Evolutionary conservation across 75 land plant species (phyloP).

Genomic region (Larix kaempferi): DNA sequence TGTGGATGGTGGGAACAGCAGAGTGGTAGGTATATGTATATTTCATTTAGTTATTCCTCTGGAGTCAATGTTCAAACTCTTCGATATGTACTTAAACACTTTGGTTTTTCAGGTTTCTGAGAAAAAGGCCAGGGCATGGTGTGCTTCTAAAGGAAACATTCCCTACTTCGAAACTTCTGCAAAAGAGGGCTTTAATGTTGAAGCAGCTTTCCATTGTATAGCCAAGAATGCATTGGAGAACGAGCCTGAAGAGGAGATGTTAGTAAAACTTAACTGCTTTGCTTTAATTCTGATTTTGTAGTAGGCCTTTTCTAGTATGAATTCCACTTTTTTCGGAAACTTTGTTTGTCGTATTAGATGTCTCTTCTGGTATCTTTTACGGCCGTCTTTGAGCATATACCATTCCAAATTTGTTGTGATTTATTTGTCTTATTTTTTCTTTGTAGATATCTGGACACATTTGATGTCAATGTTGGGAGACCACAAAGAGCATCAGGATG

Average conservation of each 20-base stretch:
- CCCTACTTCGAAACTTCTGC: constrained; percentile 83
- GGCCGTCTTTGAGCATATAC: neutral
- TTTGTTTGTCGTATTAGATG: neutral
- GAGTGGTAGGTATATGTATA: constrained; percentile 46
- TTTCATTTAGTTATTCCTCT: neutral
- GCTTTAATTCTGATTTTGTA: neutral
- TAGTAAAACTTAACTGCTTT: constrained; percentile 18
- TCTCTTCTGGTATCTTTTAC: neutral
- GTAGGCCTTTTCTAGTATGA: neutral
- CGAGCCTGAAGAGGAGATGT: constrained; percentile 76
- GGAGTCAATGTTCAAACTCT: neutral
- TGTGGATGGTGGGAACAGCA: constrained; percentile 70
- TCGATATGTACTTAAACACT: too few relatives aligned
- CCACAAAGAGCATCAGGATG: constrained; percentile 43
- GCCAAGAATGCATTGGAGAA: constrained; percentile 74
- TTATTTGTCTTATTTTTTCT: constrained; percentile 2
- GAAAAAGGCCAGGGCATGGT: constrained; percentile 90
- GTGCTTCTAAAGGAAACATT: constrained; percentile 78
- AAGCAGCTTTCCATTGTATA: constrained; percentile 71
- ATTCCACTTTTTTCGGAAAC: neutral
- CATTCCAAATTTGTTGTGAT: neutral
- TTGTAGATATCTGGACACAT: constrained; percentile 48
- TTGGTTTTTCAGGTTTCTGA: constrained; percentile 26
- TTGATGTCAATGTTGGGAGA: constrained; percentile 41
- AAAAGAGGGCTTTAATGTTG: constrained; percentile 68